Evolutionary conservation across 352 stramenopile genomes (phyloP).

Genomic region (Phytophthora meadii): DNA sequence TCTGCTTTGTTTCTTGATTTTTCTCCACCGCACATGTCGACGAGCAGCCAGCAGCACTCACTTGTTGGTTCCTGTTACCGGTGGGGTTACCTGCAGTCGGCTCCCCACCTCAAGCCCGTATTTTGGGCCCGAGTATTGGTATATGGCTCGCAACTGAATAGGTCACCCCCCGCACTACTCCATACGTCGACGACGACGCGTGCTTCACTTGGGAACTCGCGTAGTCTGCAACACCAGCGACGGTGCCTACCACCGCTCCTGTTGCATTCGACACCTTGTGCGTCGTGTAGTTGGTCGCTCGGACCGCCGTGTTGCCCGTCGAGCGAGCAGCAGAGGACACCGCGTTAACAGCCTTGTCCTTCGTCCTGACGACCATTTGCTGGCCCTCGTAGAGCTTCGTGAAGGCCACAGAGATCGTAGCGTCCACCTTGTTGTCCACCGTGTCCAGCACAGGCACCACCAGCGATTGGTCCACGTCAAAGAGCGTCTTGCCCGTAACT

Average conservation of each 20-base stretch:
- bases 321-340: conserved; percentile 49
- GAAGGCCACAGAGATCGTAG: conserved; percentile 65
- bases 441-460: conserved; percentile 64
- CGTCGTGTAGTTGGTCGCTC: conserved; percentile 69
- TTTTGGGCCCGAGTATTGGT: conserved; percentile 73
- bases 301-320: conserved; percentile 49
- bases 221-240: conserved; percentile 60
- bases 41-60: conserved; percentile 23
- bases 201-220: conserved; percentile 64
- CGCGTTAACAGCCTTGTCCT: conserved; percentile 57
- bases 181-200: conserved; percentile 73
- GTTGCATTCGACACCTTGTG: conserved; percentile 39
- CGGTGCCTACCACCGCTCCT: conserved; percentile 42
- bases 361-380: conserved; percentile 66
- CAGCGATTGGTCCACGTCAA: conserved; percentile 63
- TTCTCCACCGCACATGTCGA: conserved; percentile 34
- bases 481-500: conserved; percentile 64
- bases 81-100: conserved; percentile 47
- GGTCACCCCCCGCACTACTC: conserved; percentile 57
- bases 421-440: conserved; percentile 78
- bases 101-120: conserved; percentile 60
- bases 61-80: conserved; percentile 44
- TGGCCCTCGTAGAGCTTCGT: conserved; percentile 74
- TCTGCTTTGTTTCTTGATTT: conserved; percentile 22
- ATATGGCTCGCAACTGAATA: conserved; percentile 68